Evolutionary conservation across 441 rosid genomes (phyloP), one percentile per base, ranked within the genome.

Genomic region (Kokia cookei): DNA sequence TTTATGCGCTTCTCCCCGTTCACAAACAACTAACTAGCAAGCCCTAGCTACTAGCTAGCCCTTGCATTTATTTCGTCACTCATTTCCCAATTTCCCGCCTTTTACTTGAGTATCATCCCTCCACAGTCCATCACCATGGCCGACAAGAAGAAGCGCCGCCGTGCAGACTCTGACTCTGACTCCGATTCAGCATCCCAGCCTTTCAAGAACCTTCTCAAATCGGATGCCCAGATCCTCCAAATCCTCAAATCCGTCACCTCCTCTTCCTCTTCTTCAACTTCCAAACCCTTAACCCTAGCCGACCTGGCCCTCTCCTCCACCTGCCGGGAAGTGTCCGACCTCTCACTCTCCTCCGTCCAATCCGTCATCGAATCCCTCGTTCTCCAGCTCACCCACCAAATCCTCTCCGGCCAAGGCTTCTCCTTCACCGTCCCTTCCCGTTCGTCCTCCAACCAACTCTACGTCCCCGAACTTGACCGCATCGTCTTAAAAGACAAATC

Each of bases 401-500:
- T 96, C 76, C 90, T 93, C 78, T 81, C 93, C 70, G 98, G 99
- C 13, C 74, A 89, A 22, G 99, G 99, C 37, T 93, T 90, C 87
- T 79, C 95, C 77, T 90, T 93, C 77, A 84, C 84, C 81, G 97
- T 96, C 61, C 99, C 98, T 61, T 95, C 98, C 73, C 98, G 98
- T 73, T 86, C 98, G 65, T 83, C 99, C 78, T 78, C 95, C 71
- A 96, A 96, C 75, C 99, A 96, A 82, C 95, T 93, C 12, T 96
- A 95, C 75, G 98, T 96, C 58, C 97, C 99, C 1, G 95, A 96
- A 82, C 98, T 96, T n/a, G 98, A 96, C 81, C 98, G 99, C 22
- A 96, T 96, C 68, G 99, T 96, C 37, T 70, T 96, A 13, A 93
- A 91, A 81, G 99, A 96, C 83, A 93, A 96, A 84, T 86, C 90